Evolutionary conservation across 441 rosid species (phyloP), one percentile per base, ranked within the genome.

Genomic region (Rhodomyrtus psidioides): DNA sequence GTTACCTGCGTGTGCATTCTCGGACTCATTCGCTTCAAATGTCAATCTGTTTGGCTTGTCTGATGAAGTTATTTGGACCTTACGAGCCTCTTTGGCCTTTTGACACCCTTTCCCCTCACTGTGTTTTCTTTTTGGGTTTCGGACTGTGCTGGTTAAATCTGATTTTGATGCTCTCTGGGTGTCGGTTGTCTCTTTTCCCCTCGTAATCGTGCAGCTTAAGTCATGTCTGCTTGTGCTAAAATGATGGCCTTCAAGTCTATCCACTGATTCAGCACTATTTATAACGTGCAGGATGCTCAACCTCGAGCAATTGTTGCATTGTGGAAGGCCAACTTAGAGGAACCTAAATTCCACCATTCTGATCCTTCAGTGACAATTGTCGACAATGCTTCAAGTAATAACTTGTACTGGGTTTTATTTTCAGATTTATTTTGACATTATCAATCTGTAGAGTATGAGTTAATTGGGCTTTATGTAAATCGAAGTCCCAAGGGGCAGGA

Each of bases 241-340:
- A 39, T 70, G 79, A 70, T 70, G 79, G 49, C 49, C n/a, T 10
- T 70, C 79, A 39, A 39, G 79, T 70, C 16, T 70, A 21, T 21
- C 49, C 26, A 12, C 84, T 88, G 82, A 86, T 84, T 49, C 87
- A 55, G 79, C 75, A 82, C 9, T 84, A 30, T 87, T 76, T 70
- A 53, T 86, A 81, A 59, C 86, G 90, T 85, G 88, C 96, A 97
- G 99, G 99, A 95, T 91, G 93, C 98, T 82, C 93, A 88, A 84
- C 99, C 99, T 70, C 98, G 97, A 16, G 90, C 90, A 0, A 85
- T 93, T 83, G 91, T 97, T 86, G 91, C 97, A 46, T 89, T 97
- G 92, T 95, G 99, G 98, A 96, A 89, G 90, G 97, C 96, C 54
- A 94, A 94, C 90, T 87, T 97, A 90, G 98, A 95, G 90, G 97